Percentiles rank a stretch among this genome's conserved stretches.
Conservation (phyloP, 192 early-diverging fungal genomes). For the Podila epicladia region DNA sequence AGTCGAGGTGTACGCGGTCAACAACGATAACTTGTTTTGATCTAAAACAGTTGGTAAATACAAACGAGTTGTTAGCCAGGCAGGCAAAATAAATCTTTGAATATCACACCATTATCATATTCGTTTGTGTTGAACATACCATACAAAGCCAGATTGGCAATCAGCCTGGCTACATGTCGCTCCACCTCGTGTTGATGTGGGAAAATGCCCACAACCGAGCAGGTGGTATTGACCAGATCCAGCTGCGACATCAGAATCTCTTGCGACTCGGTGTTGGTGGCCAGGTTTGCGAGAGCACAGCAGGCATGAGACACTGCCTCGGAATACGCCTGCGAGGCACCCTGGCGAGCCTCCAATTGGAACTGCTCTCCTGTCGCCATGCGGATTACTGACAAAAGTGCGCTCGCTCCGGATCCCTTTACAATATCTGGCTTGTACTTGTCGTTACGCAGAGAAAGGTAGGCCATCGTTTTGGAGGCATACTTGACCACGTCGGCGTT, state of each 20-base stretch:
- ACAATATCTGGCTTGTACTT: conserved; percentile 32
- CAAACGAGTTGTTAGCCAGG: not conserved
- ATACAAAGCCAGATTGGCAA: conserved; percentile 66
- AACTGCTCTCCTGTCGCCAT: not conserved
- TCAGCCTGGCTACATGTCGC: conserved; percentile 60
- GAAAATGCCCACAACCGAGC: conserved; percentile 52
- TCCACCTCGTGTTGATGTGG: conserved; percentile 60
- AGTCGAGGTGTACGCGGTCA: conserved; percentile 17
- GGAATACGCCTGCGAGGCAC: conserved; percentile 8
- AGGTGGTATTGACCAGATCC: conserved; percentile 54
- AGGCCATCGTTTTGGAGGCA: conserved; percentile 65
- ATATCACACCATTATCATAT: not conserved
- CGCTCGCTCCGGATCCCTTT: conserved; percentile 18
- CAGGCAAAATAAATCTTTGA: no score
- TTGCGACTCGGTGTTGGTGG: conserved; percentile 62
- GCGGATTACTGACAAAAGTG: conserved; percentile 14
- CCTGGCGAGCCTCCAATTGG: not conserved
- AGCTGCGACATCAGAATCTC: conserved; percentile 60
- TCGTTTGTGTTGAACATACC: conserved; percentile 35
- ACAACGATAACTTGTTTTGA: conserved; percentile 41
- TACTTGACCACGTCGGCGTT: conserved; percentile 62
- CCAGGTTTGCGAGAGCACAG: conserved; percentile 68
- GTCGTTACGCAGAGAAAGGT: conserved; percentile 65
- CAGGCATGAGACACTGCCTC: conserved; percentile 61
- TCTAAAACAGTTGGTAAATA: conserved; percentile 4